phyloP scores from a whole-genome alignment of 331 rosid species.

The Quercus lobata region DNA sequence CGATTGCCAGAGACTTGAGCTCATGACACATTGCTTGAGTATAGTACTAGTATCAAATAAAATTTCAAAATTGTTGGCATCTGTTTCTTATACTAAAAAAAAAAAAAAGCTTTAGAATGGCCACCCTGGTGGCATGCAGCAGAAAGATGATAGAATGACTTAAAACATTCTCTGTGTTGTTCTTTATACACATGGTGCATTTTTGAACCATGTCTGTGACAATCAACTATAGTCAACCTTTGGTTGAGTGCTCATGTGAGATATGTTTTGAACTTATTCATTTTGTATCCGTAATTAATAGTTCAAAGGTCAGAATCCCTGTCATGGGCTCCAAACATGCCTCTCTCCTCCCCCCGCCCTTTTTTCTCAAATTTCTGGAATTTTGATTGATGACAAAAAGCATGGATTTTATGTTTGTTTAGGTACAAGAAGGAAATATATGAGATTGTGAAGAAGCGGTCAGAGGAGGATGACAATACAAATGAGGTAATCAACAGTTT shows the following conservation, averaged over 20 bases:
- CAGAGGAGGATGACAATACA: slow-evolving; percentile 64
- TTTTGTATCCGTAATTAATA: neutral
- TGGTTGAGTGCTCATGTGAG: neutral
- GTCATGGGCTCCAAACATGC: neutral
- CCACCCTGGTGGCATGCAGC: neutral
- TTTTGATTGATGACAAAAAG: neutral
- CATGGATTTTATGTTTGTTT: slow-evolving; percentile 13
- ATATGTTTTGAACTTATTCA: neutral
- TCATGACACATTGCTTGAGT: too few relatives aligned
- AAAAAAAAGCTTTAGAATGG: neutral
- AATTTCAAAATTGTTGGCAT: neutral
- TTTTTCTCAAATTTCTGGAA: neutral
- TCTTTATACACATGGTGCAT: neutral
- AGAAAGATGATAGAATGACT: neutral
- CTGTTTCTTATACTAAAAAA: neutral
- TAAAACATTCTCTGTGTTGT: neutral
- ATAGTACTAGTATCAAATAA: neutral
- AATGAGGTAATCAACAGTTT: slow-evolving; percentile 54
- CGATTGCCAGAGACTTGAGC: too few relatives aligned
- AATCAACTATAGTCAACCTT: neutral
- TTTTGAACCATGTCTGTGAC: neutral
- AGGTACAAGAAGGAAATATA: slow-evolving; percentile 84
- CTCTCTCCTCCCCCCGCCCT: neutral
- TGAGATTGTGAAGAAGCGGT: slow-evolving; percentile 67
- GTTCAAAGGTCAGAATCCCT: neutral